Base-by-base conservation (phyloP, 2,329 filamentous ascomycete genomes). In the Teratosphaeria destructans region DNA sequence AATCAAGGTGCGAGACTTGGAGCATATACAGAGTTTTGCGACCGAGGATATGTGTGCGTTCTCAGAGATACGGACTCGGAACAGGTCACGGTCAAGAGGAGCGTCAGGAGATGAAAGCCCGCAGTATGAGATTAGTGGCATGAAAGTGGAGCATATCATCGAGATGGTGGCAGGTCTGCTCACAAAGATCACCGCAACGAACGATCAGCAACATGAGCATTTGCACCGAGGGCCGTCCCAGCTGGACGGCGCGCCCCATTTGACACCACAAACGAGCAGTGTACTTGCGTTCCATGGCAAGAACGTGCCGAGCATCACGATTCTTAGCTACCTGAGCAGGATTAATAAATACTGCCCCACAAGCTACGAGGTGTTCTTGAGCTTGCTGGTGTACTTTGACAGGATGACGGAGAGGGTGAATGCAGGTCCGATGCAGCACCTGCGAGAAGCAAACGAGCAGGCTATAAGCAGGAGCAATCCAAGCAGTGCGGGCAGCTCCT, bases 281-380 rank as follows among this genome's bases (percentile, higher is more conserved):
- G 93, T 99, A 3, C 81, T 99, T 47, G 93, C 94, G 12, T 99
- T 99, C 68, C 94, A 99, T 71, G 94, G 94, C 65, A 97, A 96
- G 77, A 99, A 99, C 65, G 89, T 97, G 11, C 94, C 94, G 1
- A 94, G 89, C 70, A 99, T 99, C 68, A 96, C 92, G 23, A 97
- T 99, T 62, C 79, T 95, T 62, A 97, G 91, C 80, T 99, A 99
- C 70, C 78, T 99, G 57, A 93, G 87, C 68, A 86, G 94, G 61
- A 97, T 99, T 72, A 93, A 99, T 77, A 96, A 96, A 77, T 99
- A 99, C 76, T 99, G 94, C 70, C 94, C 94, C 0, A 97, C 94
- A 5, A 97, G 94, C 0, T 99, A 96, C 72, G 94, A 99, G 75
- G 94, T 99, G 0, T 99, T 99, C 71, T 78, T 99, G 61, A 96